Evolutionary conservation across 306 rosid genomes (phyloP), one percentile per base, ranked within the genome.

Genomic region (Ceratonia siliqua): DNA sequence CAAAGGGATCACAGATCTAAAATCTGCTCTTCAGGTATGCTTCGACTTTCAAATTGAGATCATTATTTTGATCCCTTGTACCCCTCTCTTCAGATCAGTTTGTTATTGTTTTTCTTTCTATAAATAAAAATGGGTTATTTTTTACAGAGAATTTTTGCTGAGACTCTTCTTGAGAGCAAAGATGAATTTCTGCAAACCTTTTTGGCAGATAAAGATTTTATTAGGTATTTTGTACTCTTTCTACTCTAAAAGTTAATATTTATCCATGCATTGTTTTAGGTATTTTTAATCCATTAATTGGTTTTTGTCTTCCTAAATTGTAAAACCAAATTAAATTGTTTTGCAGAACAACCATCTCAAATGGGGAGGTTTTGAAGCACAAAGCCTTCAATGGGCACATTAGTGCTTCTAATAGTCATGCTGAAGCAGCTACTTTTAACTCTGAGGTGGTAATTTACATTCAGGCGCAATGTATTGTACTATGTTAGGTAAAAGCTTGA

Each of bases 1-100:
- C 54, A 94, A 89, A 85, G 98, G 99, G 61, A 78, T 94, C 68
- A 92, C 99, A 5, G 92, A 90, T 77, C 87, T 94, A 68, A 92
- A 85, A 27, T 59, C 87, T 63, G 55, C 89, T 82, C 99, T 94
- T 68, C 87, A 90, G 98, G 99, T 94, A 49, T 64, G 77, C 35
- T 43, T 43, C 49, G 1, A 59, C 14, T 36, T 62, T 15, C 77
- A 28, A 1, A 32, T 43, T 49, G 68, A 33, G 28, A 52, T 24
- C 78, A 35, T 14, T 74, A 36, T 52, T 55, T 70, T 41, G 2
- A 21, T 46, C 30, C 32, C 22, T 53, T 69, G 9, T 67, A 70
- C 43, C 65, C 8, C 5, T 66, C 25, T 75, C 52, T 62, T 38
- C 25, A 77, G 21, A 75, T 72, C 79, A 39, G n/a, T 74, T 81